Evolutionary conservation across 2,329 filamentous ascomycete genomes (phyloP).

Genomic region (Cladophialophora yegresii): DNA sequence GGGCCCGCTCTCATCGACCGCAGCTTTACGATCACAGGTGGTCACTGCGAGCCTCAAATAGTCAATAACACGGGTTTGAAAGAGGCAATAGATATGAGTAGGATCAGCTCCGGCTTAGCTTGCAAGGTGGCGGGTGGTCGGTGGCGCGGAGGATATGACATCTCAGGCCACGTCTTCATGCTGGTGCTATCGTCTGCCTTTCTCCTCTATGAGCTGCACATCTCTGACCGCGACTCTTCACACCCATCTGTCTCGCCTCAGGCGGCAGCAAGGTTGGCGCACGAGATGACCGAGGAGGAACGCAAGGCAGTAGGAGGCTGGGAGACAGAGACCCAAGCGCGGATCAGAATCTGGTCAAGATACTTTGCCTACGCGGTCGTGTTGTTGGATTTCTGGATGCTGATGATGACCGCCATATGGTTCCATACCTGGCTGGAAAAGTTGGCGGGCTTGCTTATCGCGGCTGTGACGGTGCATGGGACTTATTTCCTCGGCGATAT

Average conservation of each 20-base stretch:
- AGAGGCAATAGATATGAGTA: constrained; percentile 54
- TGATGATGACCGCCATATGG: constrained; percentile 97
- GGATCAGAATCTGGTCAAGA: constrained; percentile 57
- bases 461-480: constrained; percentile 52
- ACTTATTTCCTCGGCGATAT: constrained; percentile 56
- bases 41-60: constrained; percentile 66
- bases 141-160: constrained; percentile 95
- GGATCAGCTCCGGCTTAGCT: constrained; percentile 60
- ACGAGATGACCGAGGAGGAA: constrained; percentile 47
- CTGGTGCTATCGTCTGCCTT: constrained; percentile 81
- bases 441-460: constrained; percentile 56
- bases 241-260: constrained; percentile 36
- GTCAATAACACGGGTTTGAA: constrained; percentile 22
- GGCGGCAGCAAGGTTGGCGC: constrained; percentile 52
- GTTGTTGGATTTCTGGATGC: constrained; percentile 84
- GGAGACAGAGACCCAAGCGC: constrained; percentile 50
- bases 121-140: constrained; percentile 80
- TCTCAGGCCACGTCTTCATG: constrained; percentile 92
- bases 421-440: constrained; percentile 99
- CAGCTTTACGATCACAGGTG: constrained; percentile 83
- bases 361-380: constrained; percentile 61
- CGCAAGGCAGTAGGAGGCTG: constrained; percentile 38
- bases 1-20: constrained; percentile 88
- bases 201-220: constrained; percentile 75
- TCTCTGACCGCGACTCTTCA: constrained; percentile 58